Conservation (phyloP, 73 alveolate species). For the Tetrahymena borealis region DNA sequence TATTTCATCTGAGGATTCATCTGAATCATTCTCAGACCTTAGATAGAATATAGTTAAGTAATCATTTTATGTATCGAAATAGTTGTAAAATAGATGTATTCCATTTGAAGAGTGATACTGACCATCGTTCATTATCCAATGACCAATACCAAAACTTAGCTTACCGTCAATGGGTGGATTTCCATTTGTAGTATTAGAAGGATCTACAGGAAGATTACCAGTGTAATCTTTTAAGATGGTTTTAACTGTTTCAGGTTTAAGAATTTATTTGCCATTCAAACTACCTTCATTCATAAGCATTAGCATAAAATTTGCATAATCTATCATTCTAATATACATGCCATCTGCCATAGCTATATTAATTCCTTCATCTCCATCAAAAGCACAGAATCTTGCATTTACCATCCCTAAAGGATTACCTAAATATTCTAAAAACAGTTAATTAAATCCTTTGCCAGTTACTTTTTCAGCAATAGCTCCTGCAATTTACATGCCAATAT, state of each 20-base stretch:
- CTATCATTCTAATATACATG: constrained; percentile 1
- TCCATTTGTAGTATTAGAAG: background rate
- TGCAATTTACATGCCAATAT: background rate
- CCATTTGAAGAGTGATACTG: background rate
- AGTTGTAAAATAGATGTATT: background rate
- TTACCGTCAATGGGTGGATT: background rate
- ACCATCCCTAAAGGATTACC: constrained; percentile 10
- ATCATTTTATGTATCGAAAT: background rate
- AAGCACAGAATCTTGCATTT: constrained; percentile 10
- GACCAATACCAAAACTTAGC: background rate
- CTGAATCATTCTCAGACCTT: background rate
- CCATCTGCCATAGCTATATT: constrained; percentile 28
- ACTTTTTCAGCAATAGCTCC: constrained; percentile 25
- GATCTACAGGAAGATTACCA: background rate
- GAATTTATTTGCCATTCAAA: background rate
- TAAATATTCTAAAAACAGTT: background rate
- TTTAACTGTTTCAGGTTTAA: background rate
- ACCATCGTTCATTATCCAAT: background rate
- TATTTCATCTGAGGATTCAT: background rate
- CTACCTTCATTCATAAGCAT: constrained; percentile 1
- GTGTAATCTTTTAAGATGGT: constrained; percentile 7
- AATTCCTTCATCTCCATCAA: constrained; percentile 17
- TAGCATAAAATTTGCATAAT: constrained; percentile 4
- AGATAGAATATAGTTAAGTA: background rate
- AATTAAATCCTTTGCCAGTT: constrained; percentile 9